Conservation (phyloP, 2,329 filamentous ascomycete species). For the Aaosphaeria pasadenensis region DNA sequence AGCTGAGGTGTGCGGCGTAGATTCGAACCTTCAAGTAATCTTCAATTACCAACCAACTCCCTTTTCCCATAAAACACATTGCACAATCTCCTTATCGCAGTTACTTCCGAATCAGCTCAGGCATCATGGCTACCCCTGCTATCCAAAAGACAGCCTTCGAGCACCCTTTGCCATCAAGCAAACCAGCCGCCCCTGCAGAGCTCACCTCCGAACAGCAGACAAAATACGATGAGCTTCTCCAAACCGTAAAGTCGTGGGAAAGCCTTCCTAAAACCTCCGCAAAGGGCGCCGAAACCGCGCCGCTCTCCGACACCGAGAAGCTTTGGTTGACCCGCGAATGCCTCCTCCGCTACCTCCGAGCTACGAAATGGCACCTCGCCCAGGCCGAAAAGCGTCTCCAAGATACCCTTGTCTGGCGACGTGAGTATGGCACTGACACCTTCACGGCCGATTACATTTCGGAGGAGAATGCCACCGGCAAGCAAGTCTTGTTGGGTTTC, state of each 20-base stretch:
- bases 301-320: constrained; percentile 75
- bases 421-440: constrained; percentile 76
- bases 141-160: constrained; percentile 31
- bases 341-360: constrained; percentile 86
- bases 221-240: constrained; percentile 79
- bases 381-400: constrained; percentile 77
- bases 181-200: constrained; percentile 54
- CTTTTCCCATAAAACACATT: no score
- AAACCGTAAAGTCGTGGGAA: constrained; percentile 67
- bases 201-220: constrained; percentile 73
- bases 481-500: constrained; percentile 85
- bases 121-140: constrained; percentile 1
- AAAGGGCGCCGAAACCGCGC: constrained; percentile 55
- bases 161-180: constrained; percentile 48
- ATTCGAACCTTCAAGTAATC: no score
- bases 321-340: constrained; percentile 93
- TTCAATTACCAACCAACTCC: no score
- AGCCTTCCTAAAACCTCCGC: constrained; percentile 61
- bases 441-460: constrained; percentile 85
- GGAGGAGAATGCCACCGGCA: constrained; percentile 93
- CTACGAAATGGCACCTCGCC: constrained; percentile 78
- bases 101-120: no score
- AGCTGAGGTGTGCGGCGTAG: no score
- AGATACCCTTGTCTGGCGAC: constrained; percentile 79
- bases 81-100: no score